A percentile compares a stretch with the other conserved stretches of the same genome.
These are phyloP conservation scores for Cryptococcus jaspeensis DNA, from an alignment of 1,284 basidiomycete genomes.

Conservation along the genomic window DNA sequence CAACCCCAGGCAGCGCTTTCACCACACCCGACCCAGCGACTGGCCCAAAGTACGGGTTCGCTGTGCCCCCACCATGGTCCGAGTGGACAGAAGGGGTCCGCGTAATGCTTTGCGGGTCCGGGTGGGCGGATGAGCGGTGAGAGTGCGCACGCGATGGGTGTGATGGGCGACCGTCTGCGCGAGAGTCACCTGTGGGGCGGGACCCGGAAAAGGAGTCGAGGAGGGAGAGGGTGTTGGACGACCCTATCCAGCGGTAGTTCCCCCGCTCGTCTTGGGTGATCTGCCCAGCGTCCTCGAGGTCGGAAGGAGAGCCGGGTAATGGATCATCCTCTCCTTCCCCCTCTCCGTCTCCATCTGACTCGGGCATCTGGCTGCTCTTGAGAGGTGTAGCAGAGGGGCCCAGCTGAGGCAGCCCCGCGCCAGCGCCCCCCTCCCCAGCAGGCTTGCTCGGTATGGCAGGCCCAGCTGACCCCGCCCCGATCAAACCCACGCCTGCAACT, in stretches of 20 bases:
- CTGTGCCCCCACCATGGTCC: constrained; percentile 37
- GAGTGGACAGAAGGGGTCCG: constrained; percentile 11
- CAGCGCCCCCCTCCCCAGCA: neutral
- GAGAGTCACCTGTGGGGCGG: neutral
- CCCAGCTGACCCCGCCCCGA: neutral
- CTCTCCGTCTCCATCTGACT: constrained; percentile 10
- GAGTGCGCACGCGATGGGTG: neutral
- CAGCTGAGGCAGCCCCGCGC: neutral
- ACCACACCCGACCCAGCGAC: constrained; percentile 84
- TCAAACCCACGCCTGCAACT: neutral
- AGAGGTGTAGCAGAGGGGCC: neutral
- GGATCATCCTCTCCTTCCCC: constrained; percentile 49
- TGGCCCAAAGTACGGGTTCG: constrained; percentile 83
- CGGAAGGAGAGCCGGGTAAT: constrained; percentile 1
- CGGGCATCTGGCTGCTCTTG: too few relatives aligned
- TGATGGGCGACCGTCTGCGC: neutral
- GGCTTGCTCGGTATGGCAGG: neutral
- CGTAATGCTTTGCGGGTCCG: constrained; percentile 3
- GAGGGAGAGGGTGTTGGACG: constrained; percentile 84
- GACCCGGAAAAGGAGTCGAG: constrained; percentile 72
- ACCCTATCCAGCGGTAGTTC: constrained; percentile 86
- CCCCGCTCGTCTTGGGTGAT: constrained; percentile 83
- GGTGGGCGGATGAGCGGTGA: constrained; percentile 6
- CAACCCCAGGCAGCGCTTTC: constrained; percentile 72
- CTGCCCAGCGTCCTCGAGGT: constrained; percentile 71